These are phyloP conservation scores for Yamadazyma sp. DNA, from an alignment of 1,139 yeast genomes.

Conservation along the genomic window DNA sequence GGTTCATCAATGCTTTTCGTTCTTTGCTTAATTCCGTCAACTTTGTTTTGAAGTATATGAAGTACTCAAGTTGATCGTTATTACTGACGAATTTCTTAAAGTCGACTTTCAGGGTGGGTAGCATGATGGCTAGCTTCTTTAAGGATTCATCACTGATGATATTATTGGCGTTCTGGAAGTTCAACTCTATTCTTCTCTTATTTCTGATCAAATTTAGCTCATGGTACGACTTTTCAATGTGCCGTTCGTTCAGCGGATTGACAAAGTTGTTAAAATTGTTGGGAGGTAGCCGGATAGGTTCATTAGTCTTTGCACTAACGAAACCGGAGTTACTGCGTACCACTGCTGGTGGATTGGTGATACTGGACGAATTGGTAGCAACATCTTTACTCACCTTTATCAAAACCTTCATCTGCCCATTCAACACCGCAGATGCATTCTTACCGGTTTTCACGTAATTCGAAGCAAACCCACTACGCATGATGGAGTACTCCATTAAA, in stretches of 20 bases:
- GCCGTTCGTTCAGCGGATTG: slow-evolving; percentile 21
- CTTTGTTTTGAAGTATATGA: slow-evolving; percentile 45
- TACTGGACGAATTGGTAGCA: not conserved
- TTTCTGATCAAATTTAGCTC: slow-evolving; percentile 47
- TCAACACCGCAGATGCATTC: slow-evolving; percentile 46
- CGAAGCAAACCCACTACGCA: slow-evolving; percentile 76
- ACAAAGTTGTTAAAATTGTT: slow-evolving; percentile 14
- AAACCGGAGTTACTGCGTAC: slow-evolving; percentile 9
- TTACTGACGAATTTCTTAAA: slow-evolving; percentile 45
- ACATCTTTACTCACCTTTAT: slow-evolving; percentile 25
- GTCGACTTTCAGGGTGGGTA: slow-evolving; percentile 57
- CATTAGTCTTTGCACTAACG: slow-evolving; percentile 16
- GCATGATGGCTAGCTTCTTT: slow-evolving; percentile 51
- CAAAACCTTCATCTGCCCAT: slow-evolving; percentile 43
- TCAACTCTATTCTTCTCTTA: slow-evolving; percentile 42
- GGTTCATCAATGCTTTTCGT: slow-evolving; percentile 1
- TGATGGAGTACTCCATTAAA: slow-evolving; percentile 68
- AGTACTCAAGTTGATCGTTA: slow-evolving; percentile 42
- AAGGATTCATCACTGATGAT: slow-evolving; percentile 51
- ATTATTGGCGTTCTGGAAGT: slow-evolving; percentile 36
- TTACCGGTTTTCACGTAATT: slow-evolving; percentile 68
- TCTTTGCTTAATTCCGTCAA: slow-evolving; percentile 34
- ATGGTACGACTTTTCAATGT: slow-evolving; percentile 38
- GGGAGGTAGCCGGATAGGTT: slow-evolving; percentile 18
- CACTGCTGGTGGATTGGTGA: not conserved